phyloP scores from a whole-genome alignment of 2,329 filamentous ascomycete genomes.

The Bipolaris sorokiniana region DNA sequence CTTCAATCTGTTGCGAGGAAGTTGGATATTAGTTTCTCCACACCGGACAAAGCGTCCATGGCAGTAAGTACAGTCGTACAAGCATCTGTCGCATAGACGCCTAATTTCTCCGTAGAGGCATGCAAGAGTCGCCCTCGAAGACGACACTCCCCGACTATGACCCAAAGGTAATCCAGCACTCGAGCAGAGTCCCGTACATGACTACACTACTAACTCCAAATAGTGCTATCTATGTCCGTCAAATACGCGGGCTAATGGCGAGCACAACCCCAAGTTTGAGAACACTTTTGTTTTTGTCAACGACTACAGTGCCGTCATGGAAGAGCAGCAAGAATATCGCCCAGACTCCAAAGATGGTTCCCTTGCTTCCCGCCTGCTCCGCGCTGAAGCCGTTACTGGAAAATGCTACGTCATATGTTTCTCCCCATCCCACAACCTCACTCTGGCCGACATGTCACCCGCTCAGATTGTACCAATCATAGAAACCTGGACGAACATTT shows the following conservation, averaged over 20 bases:
- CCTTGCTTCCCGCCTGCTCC: conserved; percentile 76
- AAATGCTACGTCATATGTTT: conserved; percentile 98
- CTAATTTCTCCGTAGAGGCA: conserved; percentile 47
- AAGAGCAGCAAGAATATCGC: conserved; percentile 82
- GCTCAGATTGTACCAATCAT: conserved; percentile 81
- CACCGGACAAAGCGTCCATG: conserved; percentile 96
- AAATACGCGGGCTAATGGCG: conserved; percentile 86
- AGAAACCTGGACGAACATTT: conserved; percentile 90
- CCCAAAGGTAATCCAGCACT: conserved; percentile 54
- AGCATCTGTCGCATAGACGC: background rate
- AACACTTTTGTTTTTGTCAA: conserved; percentile 95
- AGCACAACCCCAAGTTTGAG: conserved; percentile 83
- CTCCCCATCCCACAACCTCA: conserved; percentile 86
- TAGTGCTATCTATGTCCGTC: conserved; percentile 94
- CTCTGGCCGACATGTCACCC: conserved; percentile 85
- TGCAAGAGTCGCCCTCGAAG: conserved; percentile 56
- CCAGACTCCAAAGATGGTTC: conserved; percentile 58
- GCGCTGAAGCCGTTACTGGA: conserved; percentile 84
- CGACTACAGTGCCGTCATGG: conserved; percentile 96
- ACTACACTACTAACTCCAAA: conserved; percentile 28
- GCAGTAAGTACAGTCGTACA: conserved; percentile 71
- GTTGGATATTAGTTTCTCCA: conserved; percentile 92
- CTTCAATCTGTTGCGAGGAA: conserved; percentile 88
- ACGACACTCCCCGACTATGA: conserved; percentile 77
- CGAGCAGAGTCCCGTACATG: background rate